These are phyloP conservation scores for Chrysopogon serrulatus DNA, from an alignment of 176 grass and related monocot species.

Conservation along the genomic window DNA sequence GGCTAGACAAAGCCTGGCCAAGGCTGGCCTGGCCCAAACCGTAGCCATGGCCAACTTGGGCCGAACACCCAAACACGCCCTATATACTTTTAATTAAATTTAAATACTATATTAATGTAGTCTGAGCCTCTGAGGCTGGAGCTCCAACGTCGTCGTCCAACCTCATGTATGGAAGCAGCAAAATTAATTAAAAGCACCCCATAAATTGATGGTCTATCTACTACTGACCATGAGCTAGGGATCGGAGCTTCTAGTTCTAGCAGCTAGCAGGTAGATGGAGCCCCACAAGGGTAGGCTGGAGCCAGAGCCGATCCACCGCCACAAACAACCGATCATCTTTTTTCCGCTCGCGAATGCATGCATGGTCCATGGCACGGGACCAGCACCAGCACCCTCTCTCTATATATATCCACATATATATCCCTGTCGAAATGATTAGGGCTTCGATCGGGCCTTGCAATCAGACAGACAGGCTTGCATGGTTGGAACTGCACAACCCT, in stretches of 20 bases:
- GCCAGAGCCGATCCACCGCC: neutral
- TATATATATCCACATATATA: too few species aligned
- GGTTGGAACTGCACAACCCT: neutral
- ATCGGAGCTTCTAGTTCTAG: neutral
- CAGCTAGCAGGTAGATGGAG: neutral
- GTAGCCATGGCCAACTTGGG: too few species aligned
- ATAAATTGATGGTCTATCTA: too few species aligned
- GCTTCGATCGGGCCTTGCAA: neutral
- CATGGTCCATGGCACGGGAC: neutral
- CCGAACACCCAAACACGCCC: too few species aligned
- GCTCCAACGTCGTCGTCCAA: neutral
- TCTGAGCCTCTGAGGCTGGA: too few species aligned
- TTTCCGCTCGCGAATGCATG: neutral
- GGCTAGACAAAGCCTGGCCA: too few species aligned
- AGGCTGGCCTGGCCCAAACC: too few species aligned
- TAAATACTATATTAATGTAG: too few species aligned
- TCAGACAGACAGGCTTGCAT: neutral
- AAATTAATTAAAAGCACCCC: too few species aligned
- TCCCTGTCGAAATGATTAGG: neutral
- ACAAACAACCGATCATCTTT: neutral
- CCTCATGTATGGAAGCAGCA: too few species aligned
- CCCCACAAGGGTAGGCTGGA: neutral
- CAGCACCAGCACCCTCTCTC: slow-evolving; percentile 6
- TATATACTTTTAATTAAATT: too few species aligned
- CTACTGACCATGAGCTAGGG: too few species aligned